These are phyloP conservation scores for Backusella morwellensis DNA, from an alignment of 192 early-diverging fungal genomes.

Conservation along the genomic window DNA sequence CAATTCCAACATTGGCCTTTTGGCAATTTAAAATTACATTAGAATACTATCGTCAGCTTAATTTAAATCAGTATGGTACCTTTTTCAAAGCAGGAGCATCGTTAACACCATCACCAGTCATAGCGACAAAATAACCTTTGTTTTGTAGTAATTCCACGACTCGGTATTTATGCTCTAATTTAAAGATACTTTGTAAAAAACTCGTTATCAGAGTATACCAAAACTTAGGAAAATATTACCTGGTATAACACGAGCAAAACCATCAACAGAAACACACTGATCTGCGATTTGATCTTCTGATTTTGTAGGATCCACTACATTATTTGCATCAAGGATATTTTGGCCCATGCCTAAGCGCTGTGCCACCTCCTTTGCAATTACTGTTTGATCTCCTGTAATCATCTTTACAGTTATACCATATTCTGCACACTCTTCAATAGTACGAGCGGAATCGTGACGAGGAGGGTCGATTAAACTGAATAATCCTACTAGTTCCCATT, in stretches of 20 bases:
- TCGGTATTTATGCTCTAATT: slow-evolving; percentile 75
- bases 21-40: not conserved
- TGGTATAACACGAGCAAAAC: slow-evolving; percentile 78
- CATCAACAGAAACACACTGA: slow-evolving; percentile 61
- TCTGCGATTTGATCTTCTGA: slow-evolving; percentile 54
- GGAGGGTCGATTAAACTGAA: slow-evolving; percentile 69
- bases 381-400: slow-evolving; percentile 77
- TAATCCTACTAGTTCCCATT: slow-evolving; percentile 65
- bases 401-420: slow-evolving; percentile 74
- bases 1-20: slow-evolving; percentile 75
- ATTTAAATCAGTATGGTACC: slow-evolving; percentile 39
- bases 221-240: slow-evolving; percentile 38
- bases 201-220: slow-evolving; percentile 26
- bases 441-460: slow-evolving; percentile 63
- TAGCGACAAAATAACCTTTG: slow-evolving; percentile 54
- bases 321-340: slow-evolving; percentile 62
- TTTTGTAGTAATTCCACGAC: slow-evolving; percentile 73
- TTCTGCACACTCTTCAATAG: slow-evolving; percentile 60
- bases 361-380: slow-evolving; percentile 75
- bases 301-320: slow-evolving; percentile 43
- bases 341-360: slow-evolving; percentile 65
- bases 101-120: slow-evolving; percentile 87
- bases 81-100: slow-evolving; percentile 83
- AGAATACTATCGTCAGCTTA: slow-evolving; percentile 70
- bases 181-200: slow-evolving; percentile 42